Percentiles rank a stretch among this genome's conserved stretches.
Evolutionary conservation across 257 asterid genomes (phyloP).

Genomic region (Nyctanthes arbortristis): DNA sequence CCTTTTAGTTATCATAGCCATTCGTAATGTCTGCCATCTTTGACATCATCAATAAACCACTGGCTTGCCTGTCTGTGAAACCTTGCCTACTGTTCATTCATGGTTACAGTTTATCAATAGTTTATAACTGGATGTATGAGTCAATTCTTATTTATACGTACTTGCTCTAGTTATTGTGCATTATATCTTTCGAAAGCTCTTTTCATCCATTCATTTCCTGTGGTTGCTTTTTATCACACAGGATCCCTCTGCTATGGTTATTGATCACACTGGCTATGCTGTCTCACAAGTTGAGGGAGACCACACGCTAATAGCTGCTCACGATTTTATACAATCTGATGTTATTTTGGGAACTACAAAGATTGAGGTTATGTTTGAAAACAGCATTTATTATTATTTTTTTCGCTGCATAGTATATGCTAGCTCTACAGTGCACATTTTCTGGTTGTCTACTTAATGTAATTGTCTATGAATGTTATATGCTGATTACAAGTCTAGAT

Average conservation of each 20-base stretch:
- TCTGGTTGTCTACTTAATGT: not conserved
- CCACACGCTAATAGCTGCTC: conserved; percentile 69
- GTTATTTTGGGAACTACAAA: conserved; percentile 59
- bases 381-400: not conserved
- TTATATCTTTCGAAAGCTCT: not conserved
- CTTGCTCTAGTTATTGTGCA: conserved; percentile 19
- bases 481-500: not conserved
- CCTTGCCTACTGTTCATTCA: not conserved
- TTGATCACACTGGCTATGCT: conserved; percentile 73
- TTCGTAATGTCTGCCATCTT: not conserved
- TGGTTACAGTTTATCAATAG: not conserved
- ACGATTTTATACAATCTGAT: conserved; percentile 62
- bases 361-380: conserved; percentile 54
- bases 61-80: not conserved
- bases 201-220: not conserved
- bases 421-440: not conserved
- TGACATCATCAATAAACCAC: not conserved
- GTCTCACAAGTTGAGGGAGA: conserved; percentile 72
- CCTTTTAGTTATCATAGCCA: not conserved
- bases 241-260: conserved; percentile 70
- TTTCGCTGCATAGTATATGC: not conserved
- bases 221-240: conserved; percentile 25
- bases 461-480: not conserved
- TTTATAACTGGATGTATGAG: not conserved
- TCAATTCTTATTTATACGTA: not conserved